Conservation (phyloP, 2,329 filamentous ascomycete species). For the Alternaria ventricosa region DNA sequence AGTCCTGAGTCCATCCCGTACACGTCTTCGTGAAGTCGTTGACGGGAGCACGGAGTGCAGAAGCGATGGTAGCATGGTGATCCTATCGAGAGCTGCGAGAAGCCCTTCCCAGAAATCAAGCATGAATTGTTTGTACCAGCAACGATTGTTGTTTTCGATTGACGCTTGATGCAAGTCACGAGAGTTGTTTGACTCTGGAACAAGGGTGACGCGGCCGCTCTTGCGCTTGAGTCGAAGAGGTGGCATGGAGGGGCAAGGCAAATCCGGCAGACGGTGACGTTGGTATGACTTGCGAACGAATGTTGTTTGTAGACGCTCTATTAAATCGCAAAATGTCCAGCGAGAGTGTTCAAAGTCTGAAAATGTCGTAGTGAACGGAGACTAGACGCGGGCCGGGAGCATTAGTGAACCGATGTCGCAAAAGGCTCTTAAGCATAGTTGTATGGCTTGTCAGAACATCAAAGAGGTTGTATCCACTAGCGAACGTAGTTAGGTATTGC, state of each 20-base stretch:
- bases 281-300: conserved; percentile 32
- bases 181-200: conserved; percentile 31
- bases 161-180: conserved; percentile 25
- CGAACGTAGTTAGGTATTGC: conserved; percentile 39
- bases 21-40: conserved; percentile 41
- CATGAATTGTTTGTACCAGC: conserved; percentile 46
- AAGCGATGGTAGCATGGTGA: conserved; percentile 51
- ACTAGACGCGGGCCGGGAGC: conserved; percentile 43
- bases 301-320: conserved; percentile 36
- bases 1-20: conserved; percentile 48
- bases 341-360: conserved; percentile 22
- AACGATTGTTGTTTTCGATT: conserved; percentile 23
- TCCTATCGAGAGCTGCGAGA: conserved; percentile 45
- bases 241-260: conserved; percentile 38
- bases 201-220: conserved; percentile 43
- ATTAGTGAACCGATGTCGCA: conserved; percentile 49
- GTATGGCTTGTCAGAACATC: conserved; percentile 45
- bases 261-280: conserved; percentile 31
- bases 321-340: conserved; percentile 22
- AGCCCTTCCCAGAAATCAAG: conserved; percentile 50
- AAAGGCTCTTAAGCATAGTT: conserved; percentile 48
- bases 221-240: conserved; percentile 43
- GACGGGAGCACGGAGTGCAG: conserved; percentile 48
- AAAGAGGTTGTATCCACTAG: conserved; percentile 51
- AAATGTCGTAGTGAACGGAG: conserved; percentile 38